A percentile compares a stretch with the other conserved stretches of the same genome.
Evolutionary conservation across 164 flowering plant species (phyloP).

Genomic region (Nymphaea colorata): DNA sequence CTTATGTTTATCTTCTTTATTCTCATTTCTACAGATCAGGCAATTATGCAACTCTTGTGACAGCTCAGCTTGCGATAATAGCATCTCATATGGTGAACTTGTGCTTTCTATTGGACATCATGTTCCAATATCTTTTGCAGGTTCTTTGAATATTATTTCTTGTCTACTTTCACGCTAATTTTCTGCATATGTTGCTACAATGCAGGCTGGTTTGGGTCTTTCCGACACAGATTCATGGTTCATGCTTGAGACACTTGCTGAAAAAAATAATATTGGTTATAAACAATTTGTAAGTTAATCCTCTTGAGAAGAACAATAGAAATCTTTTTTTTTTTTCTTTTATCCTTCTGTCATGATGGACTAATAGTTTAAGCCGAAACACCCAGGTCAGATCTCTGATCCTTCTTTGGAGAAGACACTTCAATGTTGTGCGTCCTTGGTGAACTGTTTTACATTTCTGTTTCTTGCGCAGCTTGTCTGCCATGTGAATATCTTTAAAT

Average conservation of each 20-base stretch:
- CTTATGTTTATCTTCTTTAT: too few species aligned
- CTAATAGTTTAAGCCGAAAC: not conserved
- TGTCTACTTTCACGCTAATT: not conserved
- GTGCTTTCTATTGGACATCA: not conserved
- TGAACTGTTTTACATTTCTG: too few species aligned
- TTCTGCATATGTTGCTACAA: constrained; percentile 9
- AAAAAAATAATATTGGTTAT: constrained; percentile 73
- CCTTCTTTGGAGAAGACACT: too few species aligned
- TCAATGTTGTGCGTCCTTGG: too few species aligned
- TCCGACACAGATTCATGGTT: constrained; percentile 86
- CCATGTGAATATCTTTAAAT: too few species aligned
- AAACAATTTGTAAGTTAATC: constrained; percentile 63
- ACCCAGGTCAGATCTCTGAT: not conserved
- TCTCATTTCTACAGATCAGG: constrained; percentile 34
- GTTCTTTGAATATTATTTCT: not conserved
- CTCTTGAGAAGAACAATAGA: not conserved
- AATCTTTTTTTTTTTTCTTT: not conserved
- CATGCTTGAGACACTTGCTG: constrained; percentile 90
- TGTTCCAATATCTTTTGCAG: not conserved
- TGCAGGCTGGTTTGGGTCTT: constrained; percentile 93
- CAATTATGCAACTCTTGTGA: constrained; percentile 70
- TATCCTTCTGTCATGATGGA: not conserved
- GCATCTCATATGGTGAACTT: constrained; percentile 83
- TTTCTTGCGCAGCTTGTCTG: too few species aligned
- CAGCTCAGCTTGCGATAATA: constrained; percentile 64